Percentiles rank a stretch among this genome's conserved stretches.
These are phyloP conservation scores for Myriosclerotinia curreyana DNA, from an alignment of 2,329 filamentous ascomycete species.

Conservation along the genomic window DNA sequence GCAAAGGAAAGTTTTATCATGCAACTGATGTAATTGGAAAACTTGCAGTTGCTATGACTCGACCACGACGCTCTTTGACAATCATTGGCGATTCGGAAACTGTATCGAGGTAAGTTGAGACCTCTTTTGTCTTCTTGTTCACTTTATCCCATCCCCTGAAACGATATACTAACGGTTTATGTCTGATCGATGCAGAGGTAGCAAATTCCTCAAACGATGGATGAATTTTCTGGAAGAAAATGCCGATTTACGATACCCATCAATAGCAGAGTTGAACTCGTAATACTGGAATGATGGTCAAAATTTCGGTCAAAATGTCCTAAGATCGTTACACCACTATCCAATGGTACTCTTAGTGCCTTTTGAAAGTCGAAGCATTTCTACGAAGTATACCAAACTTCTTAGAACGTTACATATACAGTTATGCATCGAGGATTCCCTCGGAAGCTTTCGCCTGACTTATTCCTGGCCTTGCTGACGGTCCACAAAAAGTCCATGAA, in stretches of 20 bases:
- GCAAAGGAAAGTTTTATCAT: constrained; percentile 23
- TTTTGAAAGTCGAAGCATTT: not conserved
- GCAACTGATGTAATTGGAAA: constrained; percentile 20
- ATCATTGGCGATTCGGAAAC: constrained; percentile 94
- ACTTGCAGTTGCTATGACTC: constrained; percentile 86
- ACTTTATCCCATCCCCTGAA: constrained; percentile 23
- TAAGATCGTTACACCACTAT: not conserved
- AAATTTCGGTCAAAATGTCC: not conserved
- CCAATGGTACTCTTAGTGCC: not conserved
- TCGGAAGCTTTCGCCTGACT: not conserved
- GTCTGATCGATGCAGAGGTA: constrained; percentile 58
- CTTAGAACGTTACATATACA: not conserved
- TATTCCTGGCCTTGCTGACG: not conserved
- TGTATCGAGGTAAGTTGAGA: constrained; percentile 62
- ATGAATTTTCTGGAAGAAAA: constrained; percentile 88
- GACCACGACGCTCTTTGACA: constrained; percentile 84
- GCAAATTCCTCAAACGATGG: constrained; percentile 82
- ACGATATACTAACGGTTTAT: constrained; percentile 31
- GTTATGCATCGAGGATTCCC: constrained; percentile 1
- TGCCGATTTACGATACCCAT: constrained; percentile 85
- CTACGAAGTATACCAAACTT: not conserved
- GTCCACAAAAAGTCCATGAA: constrained; percentile 13
- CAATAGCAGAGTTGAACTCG: constrained; percentile 45
- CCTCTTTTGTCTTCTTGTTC: constrained; percentile 21
- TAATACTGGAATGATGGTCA: constrained; percentile 15